Evolutionary conservation across 148 eudicot genomes (phyloP), one percentile per base, ranked within the genome.

Genomic region (Cornus florida): DNA sequence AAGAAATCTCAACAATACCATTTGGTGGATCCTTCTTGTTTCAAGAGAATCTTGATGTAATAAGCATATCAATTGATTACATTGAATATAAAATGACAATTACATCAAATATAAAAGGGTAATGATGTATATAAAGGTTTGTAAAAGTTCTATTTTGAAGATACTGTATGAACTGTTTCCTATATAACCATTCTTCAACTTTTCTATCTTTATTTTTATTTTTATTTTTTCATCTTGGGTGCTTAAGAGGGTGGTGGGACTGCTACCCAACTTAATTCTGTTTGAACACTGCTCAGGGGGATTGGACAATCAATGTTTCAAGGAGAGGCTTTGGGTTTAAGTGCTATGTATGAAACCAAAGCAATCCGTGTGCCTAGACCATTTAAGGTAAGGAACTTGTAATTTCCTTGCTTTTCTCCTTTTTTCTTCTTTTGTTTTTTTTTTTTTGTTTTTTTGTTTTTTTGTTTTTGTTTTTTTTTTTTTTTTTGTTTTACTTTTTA

Each of bases 241-340:
- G 23, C 23, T 43, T 67, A 14, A 28, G 69, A 19, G 56, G 4
- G 59, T 64, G 23, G 50, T 72, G 28, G 65, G 33, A 60, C 59
- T 67, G 32, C 83, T 50, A 77, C 48, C 24, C 73, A n/a, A 78
- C 70, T 70, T 74, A 65, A 65, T 67, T 72, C 72, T 67, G 57
- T 72, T 69, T 46, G 66, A 80, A 33, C 69, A 60, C 31, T 82
- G 76, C 66, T 83, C 89, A 96, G 98, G 95, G 89, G 89, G 67
- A 83, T 93, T 66, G 99, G 92, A 48, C 93, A 94, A 64, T 82
- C 83, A 4, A 96, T 96, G 99, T 96, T 96, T 87, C 98, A 96
- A 83, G 99, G 94, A 65, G 99, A 96, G 87, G 98, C 95, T 80
- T 84, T 92, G 84, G 99, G 99, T 41, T 89, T 96, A 70, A 86